phyloP scores from a whole-genome alignment of 768 basidiomycete species.

The Amanita rubescens region DNA sequence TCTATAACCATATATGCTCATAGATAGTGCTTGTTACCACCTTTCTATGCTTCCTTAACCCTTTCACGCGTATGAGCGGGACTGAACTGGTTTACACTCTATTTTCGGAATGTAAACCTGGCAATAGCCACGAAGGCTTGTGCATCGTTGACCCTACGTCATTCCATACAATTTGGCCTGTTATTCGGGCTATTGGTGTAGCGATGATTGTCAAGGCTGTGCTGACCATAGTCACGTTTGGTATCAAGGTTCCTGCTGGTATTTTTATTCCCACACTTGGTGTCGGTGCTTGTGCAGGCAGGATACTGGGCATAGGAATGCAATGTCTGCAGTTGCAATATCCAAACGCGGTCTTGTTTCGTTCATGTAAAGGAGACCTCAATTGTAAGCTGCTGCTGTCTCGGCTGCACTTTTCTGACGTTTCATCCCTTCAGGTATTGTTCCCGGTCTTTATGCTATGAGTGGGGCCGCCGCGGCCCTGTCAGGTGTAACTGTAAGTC shows the following conservation, averaged over 20 bases:
- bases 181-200: constrained; percentile 58
- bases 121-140: constrained; percentile 52
- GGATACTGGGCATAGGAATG: constrained; percentile 75
- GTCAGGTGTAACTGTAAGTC: constrained; percentile 86
- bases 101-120: constrained; percentile 73
- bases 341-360: constrained; percentile 57
- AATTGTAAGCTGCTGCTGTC: constrained; percentile 41
- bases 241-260: constrained; percentile 86
- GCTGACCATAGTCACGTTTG: constrained; percentile 85
- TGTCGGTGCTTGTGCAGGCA: constrained; percentile 90
- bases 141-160: constrained; percentile 63
- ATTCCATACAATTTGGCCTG: constrained; percentile 47
- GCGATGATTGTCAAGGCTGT: constrained; percentile 78
- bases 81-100: constrained; percentile 92
- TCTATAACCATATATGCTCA: background rate
- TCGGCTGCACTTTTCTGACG: background rate
- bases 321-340: constrained; percentile 66
- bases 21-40: constrained; percentile 79
- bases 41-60: constrained; percentile 76
- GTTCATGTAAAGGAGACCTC: constrained; percentile 51
- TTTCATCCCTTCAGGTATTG: constrained; percentile 35
- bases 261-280: constrained; percentile 96
- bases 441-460: constrained; percentile 93
- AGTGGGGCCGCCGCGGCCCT: constrained; percentile 91
- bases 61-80: constrained; percentile 88